A percentile compares a stretch with the other conserved stretches of the same genome.
Evolutionary conservation across 2,329 filamentous ascomycete species (phyloP).

Genomic region (Neofusicoccum parvum): DNA sequence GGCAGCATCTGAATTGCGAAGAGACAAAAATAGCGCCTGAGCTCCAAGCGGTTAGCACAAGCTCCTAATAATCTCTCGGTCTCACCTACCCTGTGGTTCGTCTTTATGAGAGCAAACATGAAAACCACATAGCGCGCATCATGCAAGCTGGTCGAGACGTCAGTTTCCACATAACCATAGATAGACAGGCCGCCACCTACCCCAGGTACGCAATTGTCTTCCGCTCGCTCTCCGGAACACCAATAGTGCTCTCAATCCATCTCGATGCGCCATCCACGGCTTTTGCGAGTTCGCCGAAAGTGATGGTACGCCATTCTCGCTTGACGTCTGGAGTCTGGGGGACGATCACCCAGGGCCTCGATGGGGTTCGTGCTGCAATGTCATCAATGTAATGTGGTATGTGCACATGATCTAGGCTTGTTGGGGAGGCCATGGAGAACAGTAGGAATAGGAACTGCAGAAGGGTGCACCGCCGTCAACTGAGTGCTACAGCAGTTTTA

Average conservation of each 20-base stretch:
- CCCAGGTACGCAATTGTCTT: conserved; percentile 19
- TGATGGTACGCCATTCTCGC: conserved; percentile 12
- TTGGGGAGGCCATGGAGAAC: too few relatives aligned
- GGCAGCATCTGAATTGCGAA: conserved; percentile 17
- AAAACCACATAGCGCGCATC: conserved; percentile 12
- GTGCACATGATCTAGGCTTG: too few relatives aligned
- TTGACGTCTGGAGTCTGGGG: conserved; percentile 4
- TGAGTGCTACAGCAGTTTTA: too few relatives aligned
- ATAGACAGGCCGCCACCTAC: background rate
- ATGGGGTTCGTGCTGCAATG: too few relatives aligned
- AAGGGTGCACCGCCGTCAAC: too few relatives aligned
- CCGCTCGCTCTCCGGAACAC: background rate
- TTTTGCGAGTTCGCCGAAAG: conserved; percentile 16
- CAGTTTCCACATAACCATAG: background rate
- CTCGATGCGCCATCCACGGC: background rate
- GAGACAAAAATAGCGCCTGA: conserved; percentile 16
- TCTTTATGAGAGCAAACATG: conserved; percentile 9
- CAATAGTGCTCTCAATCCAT: conserved; percentile 20
- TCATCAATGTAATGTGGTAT: too few relatives aligned
- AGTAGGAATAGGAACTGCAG: too few relatives aligned
- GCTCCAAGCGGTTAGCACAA: too few relatives aligned
- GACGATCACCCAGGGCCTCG: conserved; percentile 3
- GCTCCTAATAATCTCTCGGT: too few relatives aligned
- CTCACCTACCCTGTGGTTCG: background rate
- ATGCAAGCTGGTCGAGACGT: background rate